A percentile compares a stretch with the other conserved stretches of the same genome.
Conservation (phyloP, 495 filamentous ascomycete genomes). For the Chaetomium cochliodes region DNA sequence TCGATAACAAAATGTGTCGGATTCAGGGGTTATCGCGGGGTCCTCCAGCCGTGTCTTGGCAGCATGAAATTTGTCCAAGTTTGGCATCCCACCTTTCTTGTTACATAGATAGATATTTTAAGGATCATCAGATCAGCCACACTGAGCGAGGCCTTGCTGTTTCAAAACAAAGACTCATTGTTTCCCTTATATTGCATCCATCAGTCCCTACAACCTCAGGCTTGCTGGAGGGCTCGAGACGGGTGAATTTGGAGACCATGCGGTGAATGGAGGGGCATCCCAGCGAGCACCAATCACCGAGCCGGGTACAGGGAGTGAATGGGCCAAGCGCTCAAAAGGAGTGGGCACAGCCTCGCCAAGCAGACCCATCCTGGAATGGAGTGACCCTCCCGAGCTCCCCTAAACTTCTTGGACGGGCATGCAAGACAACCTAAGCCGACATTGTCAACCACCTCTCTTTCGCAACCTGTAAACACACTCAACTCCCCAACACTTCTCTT, state of each 20-base stretch:
- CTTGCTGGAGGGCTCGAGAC: too few relatives aligned
- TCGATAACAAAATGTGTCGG: background rate
- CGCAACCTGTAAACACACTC: too few relatives aligned
- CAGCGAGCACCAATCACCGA: constrained; percentile 6
- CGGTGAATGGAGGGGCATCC: constrained; percentile 16
- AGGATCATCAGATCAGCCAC: too few relatives aligned
- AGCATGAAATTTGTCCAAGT: too few relatives aligned
- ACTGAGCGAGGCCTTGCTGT: too few relatives aligned
- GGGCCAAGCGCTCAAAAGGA: constrained; percentile 3
- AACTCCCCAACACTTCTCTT: background rate
- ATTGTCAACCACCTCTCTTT: too few relatives aligned
- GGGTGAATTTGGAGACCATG: background rate
- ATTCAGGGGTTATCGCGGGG: constrained; percentile 1
- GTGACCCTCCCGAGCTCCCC: constrained; percentile 5
- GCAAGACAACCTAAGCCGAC: background rate
- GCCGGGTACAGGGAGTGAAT: constrained; percentile 10
- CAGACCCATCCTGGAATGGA: background rate
- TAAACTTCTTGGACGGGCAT: background rate
- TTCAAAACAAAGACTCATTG: too few relatives aligned
- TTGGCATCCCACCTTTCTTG: too few relatives aligned
- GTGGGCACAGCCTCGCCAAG: constrained; percentile 13
- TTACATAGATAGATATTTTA: too few relatives aligned
- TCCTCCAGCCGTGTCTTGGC: background rate
- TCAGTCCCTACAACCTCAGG: too few relatives aligned
- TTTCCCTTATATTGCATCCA: too few relatives aligned